Evolutionary conservation across 2,329 filamentous ascomycete species (phyloP).

Genomic region (Pseudogymnoascus sp.): DNA sequence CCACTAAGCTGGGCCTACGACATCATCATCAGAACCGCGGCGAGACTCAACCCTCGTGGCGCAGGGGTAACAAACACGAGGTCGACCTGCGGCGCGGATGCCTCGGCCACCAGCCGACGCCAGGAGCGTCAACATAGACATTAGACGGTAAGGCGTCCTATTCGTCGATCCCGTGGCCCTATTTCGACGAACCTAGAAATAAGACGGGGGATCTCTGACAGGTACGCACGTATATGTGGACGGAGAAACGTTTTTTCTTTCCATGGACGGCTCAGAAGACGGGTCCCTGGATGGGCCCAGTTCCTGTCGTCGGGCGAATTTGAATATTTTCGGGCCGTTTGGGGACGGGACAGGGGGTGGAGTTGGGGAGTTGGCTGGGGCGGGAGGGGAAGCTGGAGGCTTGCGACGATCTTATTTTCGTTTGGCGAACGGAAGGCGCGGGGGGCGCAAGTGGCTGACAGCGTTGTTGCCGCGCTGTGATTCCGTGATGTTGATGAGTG

Average conservation of each 20-base stretch:
- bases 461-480: background rate
- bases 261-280: background rate
- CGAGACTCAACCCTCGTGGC: background rate
- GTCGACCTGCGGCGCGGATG: background rate
- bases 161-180: background rate
- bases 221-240: background rate
- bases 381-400: background rate
- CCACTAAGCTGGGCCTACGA: background rate
- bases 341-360: background rate
- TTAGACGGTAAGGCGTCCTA: background rate
- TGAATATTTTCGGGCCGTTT: constrained; percentile 1
- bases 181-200: background rate
- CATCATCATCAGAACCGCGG: background rate
- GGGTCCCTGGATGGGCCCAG: background rate
- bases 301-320: background rate
- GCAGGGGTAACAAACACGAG: background rate
- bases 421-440: background rate
- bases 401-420: background rate
- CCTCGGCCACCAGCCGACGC: background rate
- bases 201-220: background rate
- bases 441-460: background rate
- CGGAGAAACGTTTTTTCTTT: background rate
- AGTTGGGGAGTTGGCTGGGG: background rate
- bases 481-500: background rate
- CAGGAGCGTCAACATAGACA: background rate